Evolutionary conservation across 1,284 basidiomycete species (phyloP).

Genomic region (Erythrobasidium hasegawianum): DNA sequence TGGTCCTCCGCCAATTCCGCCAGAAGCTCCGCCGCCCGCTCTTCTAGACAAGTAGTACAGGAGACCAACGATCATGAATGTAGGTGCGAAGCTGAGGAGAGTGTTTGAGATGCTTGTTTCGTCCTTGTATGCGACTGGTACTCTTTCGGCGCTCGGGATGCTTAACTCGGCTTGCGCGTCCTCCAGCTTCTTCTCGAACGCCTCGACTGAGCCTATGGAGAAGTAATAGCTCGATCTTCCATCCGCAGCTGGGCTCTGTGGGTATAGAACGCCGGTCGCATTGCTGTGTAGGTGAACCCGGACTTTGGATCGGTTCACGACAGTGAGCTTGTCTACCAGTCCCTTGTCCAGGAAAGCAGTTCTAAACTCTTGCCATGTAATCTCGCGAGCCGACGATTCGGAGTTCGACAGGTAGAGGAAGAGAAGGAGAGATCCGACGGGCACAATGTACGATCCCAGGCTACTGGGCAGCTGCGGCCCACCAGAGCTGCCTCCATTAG

Average conservation of each 20-base stretch:
- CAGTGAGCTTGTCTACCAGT: conserved; percentile 87
- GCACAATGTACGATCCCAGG: conserved; percentile 36
- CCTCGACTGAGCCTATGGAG: conserved; percentile 95
- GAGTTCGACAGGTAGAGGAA: conserved; percentile 39
- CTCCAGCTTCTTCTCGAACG: conserved; percentile 90
- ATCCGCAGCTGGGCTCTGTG: conserved; percentile 36
- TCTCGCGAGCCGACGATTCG: conserved; percentile 40
- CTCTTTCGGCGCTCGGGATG: conserved; percentile 85
- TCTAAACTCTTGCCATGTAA: conserved; percentile 47
- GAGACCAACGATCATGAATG: conserved; percentile 82
- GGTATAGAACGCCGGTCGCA: conserved; percentile 55
- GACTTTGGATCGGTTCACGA: conserved; percentile 87
- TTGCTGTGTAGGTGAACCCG: conserved; percentile 77
- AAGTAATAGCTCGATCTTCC: conserved; percentile 66
- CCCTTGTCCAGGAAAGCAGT: conserved; percentile 63
- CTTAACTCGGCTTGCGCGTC: conserved; percentile 88
- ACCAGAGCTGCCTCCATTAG: background rate
- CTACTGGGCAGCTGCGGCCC: conserved; percentile 34
- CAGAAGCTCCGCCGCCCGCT: conserved; percentile 52
- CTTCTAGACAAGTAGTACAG: conserved; percentile 85
- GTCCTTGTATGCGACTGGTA: conserved; percentile 95
- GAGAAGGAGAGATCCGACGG: conserved; percentile 40
- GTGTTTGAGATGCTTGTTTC: conserved; percentile 82
- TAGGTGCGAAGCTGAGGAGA: conserved; percentile 88
- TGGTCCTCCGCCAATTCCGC: conserved; percentile 58